Percentiles rank a stretch among this genome's conserved stretches.
These are phyloP conservation scores for Isatis tinctoria DNA, from an alignment of 345 rosid genomes.

Conservation along the genomic window DNA sequence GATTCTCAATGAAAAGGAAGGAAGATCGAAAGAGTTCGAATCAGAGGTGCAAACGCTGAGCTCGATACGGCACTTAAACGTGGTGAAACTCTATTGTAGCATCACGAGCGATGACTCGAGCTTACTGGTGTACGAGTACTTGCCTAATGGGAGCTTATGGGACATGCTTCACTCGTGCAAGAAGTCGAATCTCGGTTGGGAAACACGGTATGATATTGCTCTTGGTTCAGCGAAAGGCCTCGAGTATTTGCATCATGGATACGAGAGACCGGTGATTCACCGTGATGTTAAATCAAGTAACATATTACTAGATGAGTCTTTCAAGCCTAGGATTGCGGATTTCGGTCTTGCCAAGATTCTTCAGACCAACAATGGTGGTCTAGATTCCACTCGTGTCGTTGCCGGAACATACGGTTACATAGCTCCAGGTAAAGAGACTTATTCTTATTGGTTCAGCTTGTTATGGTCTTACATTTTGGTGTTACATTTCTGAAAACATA, in stretches of 20 bases:
- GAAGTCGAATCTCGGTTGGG: constrained; percentile 83
- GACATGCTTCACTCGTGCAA: constrained; percentile 61
- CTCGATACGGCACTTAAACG: constrained; percentile 86
- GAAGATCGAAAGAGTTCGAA: constrained; percentile 62
- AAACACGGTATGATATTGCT: constrained; percentile 72
- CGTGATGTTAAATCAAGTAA: constrained; percentile 88
- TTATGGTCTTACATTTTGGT: neutral
- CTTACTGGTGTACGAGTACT: constrained; percentile 82
- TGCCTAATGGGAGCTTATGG: constrained; percentile 94
- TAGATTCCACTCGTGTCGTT: constrained; percentile 66
- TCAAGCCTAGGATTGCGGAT: constrained; percentile 92
- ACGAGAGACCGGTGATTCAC: constrained; percentile 67
- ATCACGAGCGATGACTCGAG: constrained; percentile 90
- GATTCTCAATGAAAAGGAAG: constrained; percentile 44
- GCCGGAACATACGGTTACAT: constrained; percentile 95
- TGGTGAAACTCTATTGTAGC: constrained; percentile 89
- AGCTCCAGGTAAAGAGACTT: constrained; percentile 70
- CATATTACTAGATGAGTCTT: constrained; percentile 70
- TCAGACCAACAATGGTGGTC: constrained; percentile 40
- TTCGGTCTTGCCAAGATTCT: constrained; percentile 93
- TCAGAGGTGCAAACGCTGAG: constrained; percentile 85
- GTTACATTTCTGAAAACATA: neutral
- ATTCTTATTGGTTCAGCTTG: neutral
- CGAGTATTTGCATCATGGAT: constrained; percentile 87
- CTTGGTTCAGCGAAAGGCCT: constrained; percentile 84